Evolutionary conservation across 2,329 filamentous ascomycete genomes (phyloP).

Genomic region (Pseudogymnoascus sp.): DNA sequence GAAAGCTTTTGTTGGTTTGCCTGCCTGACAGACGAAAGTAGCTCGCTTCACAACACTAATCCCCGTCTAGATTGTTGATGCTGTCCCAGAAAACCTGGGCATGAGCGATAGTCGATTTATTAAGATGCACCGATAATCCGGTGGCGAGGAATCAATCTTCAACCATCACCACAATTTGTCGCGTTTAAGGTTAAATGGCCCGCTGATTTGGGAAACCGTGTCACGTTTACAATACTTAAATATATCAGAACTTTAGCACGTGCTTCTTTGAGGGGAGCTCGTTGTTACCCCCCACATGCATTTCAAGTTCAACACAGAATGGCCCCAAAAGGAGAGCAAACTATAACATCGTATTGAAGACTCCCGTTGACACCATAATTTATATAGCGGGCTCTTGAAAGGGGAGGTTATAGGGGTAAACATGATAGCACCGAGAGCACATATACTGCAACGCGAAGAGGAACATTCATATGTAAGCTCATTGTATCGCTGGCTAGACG

Average conservation of each 20-base stretch:
- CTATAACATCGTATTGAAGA: not conserved
- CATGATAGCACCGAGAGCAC: not conserved
- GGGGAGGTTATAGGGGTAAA: not conserved
- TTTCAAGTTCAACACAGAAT: not conserved
- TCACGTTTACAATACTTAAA: constrained; percentile 1
- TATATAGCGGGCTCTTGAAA: not conserved
- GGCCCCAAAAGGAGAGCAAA: not conserved
- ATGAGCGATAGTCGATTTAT: not conserved
- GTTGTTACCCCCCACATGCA: not conserved
- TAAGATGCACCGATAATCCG: not conserved
- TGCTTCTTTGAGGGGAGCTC: not conserved
- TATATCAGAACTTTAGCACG: constrained; percentile 2
- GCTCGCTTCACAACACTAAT: not conserved
- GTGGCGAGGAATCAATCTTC: not conserved
- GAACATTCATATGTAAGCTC: not conserved
- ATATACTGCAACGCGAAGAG: not conserved
- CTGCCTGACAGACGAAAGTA: not conserved
- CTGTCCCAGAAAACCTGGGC: not conserved
- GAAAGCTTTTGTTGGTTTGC: constrained; percentile 20
- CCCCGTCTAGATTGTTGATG: constrained; percentile 2
- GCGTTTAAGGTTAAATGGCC: not conserved
- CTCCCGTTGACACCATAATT: not conserved
- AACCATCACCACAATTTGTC: not conserved
- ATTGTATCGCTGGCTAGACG: constrained; percentile 3
- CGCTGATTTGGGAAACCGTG: constrained; percentile 3